Conservation (phyloP, 1,284 basidiomycete species). For the Violaceomyces palustris region DNA sequence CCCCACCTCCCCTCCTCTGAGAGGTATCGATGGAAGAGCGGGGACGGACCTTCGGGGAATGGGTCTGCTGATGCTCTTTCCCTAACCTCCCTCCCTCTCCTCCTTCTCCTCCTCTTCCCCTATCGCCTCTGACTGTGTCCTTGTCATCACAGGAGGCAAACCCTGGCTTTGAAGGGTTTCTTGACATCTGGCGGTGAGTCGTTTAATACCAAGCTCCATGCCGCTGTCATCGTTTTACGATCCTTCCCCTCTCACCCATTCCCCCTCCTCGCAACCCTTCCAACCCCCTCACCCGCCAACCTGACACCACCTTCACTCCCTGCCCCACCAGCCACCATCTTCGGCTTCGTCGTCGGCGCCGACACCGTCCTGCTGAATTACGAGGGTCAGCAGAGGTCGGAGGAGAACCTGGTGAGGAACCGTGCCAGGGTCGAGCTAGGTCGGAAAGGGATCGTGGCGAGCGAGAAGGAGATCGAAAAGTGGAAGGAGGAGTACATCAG, state of each 20-base stretch:
- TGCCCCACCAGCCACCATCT: constrained; percentile 23
- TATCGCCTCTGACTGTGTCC: too few species aligned
- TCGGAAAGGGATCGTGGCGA: constrained; percentile 38
- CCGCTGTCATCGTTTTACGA: not conserved
- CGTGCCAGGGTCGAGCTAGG: constrained; percentile 37
- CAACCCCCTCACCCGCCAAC: not conserved
- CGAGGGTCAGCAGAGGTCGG: constrained; percentile 33
- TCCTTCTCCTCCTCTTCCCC: not conserved
- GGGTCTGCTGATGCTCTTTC: too few species aligned
- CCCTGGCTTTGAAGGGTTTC: constrained; percentile 44
- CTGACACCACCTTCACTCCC: not conserved
- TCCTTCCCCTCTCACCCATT: not conserved
- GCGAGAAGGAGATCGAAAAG: constrained; percentile 41
- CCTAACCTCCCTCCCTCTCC: too few species aligned
- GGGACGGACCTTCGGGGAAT: too few species aligned
- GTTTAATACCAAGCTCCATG: too few species aligned
- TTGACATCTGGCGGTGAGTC: constrained; percentile 24
- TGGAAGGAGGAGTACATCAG: constrained; percentile 40
- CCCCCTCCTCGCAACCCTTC: not conserved
- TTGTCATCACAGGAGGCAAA: constrained; percentile 12
- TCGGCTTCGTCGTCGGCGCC: constrained; percentile 44
- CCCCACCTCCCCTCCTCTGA: too few species aligned
- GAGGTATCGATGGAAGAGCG: too few species aligned
- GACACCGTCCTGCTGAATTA: constrained; percentile 40
- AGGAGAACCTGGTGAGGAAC: constrained; percentile 38